phyloP scores from a whole-genome alignment of 2,329 filamentous ascomycete genomes.

The Aureobasidium sp. region DNA sequence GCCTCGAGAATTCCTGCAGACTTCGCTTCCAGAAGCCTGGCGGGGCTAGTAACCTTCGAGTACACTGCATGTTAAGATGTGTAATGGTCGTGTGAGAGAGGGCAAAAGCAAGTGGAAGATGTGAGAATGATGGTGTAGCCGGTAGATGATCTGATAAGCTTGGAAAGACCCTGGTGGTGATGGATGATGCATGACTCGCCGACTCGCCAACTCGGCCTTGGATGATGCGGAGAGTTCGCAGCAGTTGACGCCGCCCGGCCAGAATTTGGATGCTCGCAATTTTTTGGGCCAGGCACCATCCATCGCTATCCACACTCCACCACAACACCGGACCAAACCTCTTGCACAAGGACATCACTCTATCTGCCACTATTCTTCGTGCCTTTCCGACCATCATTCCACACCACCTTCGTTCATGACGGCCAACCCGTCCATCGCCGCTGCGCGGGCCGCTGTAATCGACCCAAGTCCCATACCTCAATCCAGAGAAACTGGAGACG shows the following conservation, averaged over 20 bases:
- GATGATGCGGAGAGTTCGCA: not conserved
- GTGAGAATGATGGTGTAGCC: not conserved
- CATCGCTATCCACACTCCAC: not conserved
- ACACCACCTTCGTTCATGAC: slow-evolving; percentile 16
- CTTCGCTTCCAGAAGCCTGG: slow-evolving; percentile 53
- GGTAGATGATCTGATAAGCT: not conserved
- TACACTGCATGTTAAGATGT: slow-evolving; percentile 30
- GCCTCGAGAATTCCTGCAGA: slow-evolving; percentile 51
- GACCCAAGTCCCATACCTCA: slow-evolving; percentile 31
- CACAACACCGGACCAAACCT: not conserved
- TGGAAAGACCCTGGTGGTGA: slow-evolving; percentile 11
- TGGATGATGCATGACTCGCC: slow-evolving; percentile 6
- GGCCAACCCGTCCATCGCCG: slow-evolving; percentile 8
- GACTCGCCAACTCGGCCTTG: not conserved
- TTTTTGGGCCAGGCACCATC: not conserved
- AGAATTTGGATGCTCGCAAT: not conserved
- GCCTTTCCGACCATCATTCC: not conserved
- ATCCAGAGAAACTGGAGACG: slow-evolving; percentile 56
- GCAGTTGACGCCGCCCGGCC: not conserved
- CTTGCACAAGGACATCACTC: not conserved
- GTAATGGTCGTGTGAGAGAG: not conserved
- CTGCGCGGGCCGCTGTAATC: slow-evolving; percentile 6
- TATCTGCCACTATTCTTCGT: not conserved
- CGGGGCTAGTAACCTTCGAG: slow-evolving; percentile 28
- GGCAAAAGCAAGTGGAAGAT: not conserved